Evolutionary conservation across 257 asterid species (phyloP).

Genomic region (Solanum arcanum): DNA sequence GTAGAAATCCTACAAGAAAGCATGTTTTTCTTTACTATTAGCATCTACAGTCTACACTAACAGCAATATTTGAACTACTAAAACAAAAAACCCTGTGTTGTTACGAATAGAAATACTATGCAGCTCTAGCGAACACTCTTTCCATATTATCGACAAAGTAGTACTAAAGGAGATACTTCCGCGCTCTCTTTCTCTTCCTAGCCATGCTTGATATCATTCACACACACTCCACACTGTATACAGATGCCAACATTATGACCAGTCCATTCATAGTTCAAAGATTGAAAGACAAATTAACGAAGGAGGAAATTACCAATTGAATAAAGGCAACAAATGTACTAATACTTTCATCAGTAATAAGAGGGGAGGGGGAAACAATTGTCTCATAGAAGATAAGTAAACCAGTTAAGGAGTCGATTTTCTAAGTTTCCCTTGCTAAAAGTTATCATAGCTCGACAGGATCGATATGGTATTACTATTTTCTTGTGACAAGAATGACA

Average conservation of each 20-base stretch:
- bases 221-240: background rate
- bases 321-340: background rate
- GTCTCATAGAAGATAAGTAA: background rate
- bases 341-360: background rate
- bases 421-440: background rate
- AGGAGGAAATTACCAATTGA: background rate
- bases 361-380: background rate
- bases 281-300: background rate
- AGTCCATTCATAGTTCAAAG: background rate
- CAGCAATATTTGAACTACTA: background rate
- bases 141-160: background rate
- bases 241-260: background rate
- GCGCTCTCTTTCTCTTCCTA: background rate
- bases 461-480: background rate
- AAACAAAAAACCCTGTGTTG: background rate
- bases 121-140: background rate
- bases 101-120: background rate
- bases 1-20: background rate
- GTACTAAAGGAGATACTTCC: background rate
- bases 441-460: background rate
- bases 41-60: background rate
- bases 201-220: background rate
- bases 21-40: background rate
- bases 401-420: background rate
- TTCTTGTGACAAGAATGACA: background rate